A percentile compares a stretch with the other conserved stretches of the same genome.
Conservation (phyloP, 2,329 filamentous ascomycete genomes). For the Gnomoniopsis smithogilvyi region DNA sequence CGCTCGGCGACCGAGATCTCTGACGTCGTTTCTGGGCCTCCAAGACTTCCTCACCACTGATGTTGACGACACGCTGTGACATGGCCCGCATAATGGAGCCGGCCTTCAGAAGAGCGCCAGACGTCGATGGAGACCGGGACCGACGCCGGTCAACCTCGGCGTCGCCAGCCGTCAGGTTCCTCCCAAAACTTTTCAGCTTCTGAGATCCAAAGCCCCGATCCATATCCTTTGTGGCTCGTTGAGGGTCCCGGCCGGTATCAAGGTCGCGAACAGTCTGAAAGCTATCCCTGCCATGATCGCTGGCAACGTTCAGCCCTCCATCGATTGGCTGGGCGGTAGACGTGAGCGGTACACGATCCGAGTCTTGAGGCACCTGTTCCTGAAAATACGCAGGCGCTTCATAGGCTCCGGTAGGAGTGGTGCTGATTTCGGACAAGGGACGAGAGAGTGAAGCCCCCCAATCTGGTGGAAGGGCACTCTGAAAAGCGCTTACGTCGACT, state of each 20-base stretch:
- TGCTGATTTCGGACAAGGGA: constrained; percentile 23
- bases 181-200: constrained; percentile 55
- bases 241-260: constrained; percentile 51
- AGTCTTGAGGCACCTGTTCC: constrained; percentile 43
- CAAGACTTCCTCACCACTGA: constrained; percentile 87
- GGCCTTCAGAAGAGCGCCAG: constrained; percentile 64
- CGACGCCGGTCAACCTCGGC: constrained; percentile 35
- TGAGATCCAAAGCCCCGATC: constrained; percentile 55
- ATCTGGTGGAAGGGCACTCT: constrained; percentile 53
- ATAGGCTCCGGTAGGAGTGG: constrained; percentile 19
- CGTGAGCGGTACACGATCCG: constrained; percentile 57
- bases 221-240: constrained; percentile 47
- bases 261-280: constrained; percentile 55
- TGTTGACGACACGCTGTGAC: constrained; percentile 96
- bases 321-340: constrained; percentile 54
- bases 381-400: constrained; percentile 20
- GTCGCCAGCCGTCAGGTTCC: constrained; percentile 49
- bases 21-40: constrained; percentile 66
- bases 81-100: constrained; percentile 78
- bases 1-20: constrained; percentile 55
- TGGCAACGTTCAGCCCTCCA: constrained; percentile 35
- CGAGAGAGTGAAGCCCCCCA: constrained; percentile 23
- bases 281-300: constrained; percentile 46
- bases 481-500: constrained; percentile 50
- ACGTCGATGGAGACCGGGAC: constrained; percentile 61